A percentile compares a stretch with the other conserved stretches of the same genome.
Evolutionary conservation across 2,329 filamentous ascomycete species (phyloP).

Genomic region (Trichoderma koningii): DNA sequence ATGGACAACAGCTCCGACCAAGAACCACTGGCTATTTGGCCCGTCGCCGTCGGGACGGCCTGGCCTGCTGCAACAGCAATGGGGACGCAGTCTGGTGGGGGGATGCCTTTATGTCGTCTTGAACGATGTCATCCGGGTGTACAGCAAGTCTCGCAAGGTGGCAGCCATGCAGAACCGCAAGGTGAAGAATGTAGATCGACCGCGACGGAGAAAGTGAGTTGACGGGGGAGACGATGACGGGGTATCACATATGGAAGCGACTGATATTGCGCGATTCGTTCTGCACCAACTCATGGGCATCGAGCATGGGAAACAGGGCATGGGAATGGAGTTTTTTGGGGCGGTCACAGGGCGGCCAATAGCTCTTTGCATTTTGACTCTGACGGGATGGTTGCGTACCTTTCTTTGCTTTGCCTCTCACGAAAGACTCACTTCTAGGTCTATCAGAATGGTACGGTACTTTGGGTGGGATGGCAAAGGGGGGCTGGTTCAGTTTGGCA

Average conservation of each 20-base stretch:
- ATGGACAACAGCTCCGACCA: conserved; percentile 58
- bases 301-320: conserved; percentile 22
- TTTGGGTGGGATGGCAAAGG: no score
- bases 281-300: neutral
- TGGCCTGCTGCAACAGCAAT: conserved; percentile 76
- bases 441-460: no score
- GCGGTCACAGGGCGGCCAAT: neutral
- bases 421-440: no score
- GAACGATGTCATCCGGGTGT: conserved; percentile 66
- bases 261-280: conserved; percentile 8
- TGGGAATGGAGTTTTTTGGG: conserved; percentile 23
- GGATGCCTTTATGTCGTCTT: conserved; percentile 86
- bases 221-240: neutral
- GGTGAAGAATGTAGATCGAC: conserved; percentile 54
- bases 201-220: conserved; percentile 30
- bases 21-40: conserved; percentile 33
- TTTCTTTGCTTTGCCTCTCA: no score
- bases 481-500: no score
- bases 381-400: no score
- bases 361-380: neutral
- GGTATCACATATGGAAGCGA: neutral
- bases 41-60: conserved; percentile 45
- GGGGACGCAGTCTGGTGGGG: conserved; percentile 86
- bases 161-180: conserved; percentile 56
- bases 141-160: conserved; percentile 64